Evolutionary conservation across 2,329 filamentous ascomycete species (phyloP), one percentile per base, ranked within the genome.

Genomic region (Calonectria hawksworthii): DNA sequence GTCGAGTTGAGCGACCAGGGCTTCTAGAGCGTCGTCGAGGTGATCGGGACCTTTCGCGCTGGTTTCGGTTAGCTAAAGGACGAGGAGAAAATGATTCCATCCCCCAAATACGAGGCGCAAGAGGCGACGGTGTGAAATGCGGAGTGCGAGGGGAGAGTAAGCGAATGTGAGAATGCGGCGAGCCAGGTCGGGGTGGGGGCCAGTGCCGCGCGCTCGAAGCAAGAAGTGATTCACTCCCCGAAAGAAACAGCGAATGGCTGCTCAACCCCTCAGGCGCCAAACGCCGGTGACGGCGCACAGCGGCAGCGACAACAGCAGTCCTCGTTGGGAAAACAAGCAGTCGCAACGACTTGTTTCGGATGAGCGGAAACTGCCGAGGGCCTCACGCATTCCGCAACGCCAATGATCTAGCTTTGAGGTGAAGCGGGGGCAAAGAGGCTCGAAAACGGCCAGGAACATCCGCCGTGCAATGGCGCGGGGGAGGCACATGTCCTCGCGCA

Each of bases 31-130:
- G 93, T 86, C 94, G 93, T 84, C 93, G 93, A 83, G 94, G 93
- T 80, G 94, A 95, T 85, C 94, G 93, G 87, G 92, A 93, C 88
- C 93, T 94, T 92, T 98, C 95, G 86, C 95, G 94, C 94, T 96
- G 89, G 70, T 82, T 79, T 74, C 72, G 75, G 82, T 86, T 81
- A 85, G 80, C 80, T 47, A 64, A 66, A 21, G 54, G 36, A 68
- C 73, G 70, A 34, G 65, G 68, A 56, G 74, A 34, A 73, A 64
- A 41, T 23, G 59, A 36, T 74, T 72, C 76, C 80, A 81, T 80
- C 69, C 63, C 72, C 70, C 68, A 59, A 63, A 64, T 34, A 69
- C 54, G 52, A 63, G 68, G 72, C 77, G 56, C 38, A 41, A 41
- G 36, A 41, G 56, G 59, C 63, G 70, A 63, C 44, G 44, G 63